A percentile compares a stretch with the other conserved stretches of the same genome.
Conservation (phyloP, 352 stramenopile species). For the Phytophthora ramorum region DNA sequence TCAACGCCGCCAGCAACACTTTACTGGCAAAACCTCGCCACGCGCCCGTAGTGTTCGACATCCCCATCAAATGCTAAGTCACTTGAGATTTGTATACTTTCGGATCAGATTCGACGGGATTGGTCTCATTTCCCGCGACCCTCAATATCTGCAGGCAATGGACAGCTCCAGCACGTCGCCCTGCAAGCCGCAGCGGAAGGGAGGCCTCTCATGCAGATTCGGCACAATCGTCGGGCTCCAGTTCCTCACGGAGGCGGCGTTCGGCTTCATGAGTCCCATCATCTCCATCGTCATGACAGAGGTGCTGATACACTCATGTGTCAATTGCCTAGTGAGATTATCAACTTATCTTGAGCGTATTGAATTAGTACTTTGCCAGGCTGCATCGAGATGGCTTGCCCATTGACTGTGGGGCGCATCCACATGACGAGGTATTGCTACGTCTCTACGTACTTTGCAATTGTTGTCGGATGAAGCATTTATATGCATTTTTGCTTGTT, state of each 20-base stretch:
- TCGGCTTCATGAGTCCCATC: slow-evolving; percentile 76
- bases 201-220: slow-evolving; percentile 47
- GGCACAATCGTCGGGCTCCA: slow-evolving; percentile 55
- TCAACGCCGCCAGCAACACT: slow-evolving; percentile 90
- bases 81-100: slow-evolving; percentile 23
- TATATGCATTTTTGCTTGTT: not conserved
- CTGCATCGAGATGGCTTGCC: slow-evolving; percentile 49
- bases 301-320: slow-evolving; percentile 24
- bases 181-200: slow-evolving; percentile 9
- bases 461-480: not conserved
- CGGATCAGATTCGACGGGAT: slow-evolving; percentile 8
- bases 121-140: not conserved
- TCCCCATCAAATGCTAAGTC: slow-evolving; percentile 61
- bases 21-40: slow-evolving; percentile 66
- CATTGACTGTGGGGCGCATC: slow-evolving; percentile 71
- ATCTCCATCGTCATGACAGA: slow-evolving; percentile 78
- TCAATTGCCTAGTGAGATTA: not conserved
- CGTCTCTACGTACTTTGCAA: not conserved
- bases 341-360: not conserved
- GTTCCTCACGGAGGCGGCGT: slow-evolving; percentile 67
- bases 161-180: slow-evolving; percentile 6
- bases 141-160: slow-evolving; percentile 11
- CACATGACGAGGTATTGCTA: slow-evolving; percentile 43
- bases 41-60: slow-evolving; percentile 78
- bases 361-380: slow-evolving; percentile 77